These are phyloP conservation scores for Pythium volutum DNA, from an alignment of 352 stramenopile species.

Conservation along the genomic window DNA sequence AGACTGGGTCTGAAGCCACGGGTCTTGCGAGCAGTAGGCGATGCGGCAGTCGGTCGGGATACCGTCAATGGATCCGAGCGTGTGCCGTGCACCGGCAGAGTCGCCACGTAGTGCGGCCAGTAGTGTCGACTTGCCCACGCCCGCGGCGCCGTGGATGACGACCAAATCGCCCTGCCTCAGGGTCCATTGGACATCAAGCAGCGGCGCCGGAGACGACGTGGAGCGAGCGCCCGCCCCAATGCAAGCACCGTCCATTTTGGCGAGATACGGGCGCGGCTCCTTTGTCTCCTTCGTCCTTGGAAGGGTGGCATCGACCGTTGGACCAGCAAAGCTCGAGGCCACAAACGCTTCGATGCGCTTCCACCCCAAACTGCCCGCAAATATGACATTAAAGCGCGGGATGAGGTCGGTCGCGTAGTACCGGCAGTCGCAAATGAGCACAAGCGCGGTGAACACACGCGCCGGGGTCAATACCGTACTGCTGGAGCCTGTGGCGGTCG, in stretches of 20 bases:
- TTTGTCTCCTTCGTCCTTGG: too few relatives aligned
- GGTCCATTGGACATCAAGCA: not conserved
- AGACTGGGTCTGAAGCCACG: constrained; percentile 91
- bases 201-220: not conserved
- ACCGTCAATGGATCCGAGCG: not conserved
- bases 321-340: too few relatives aligned
- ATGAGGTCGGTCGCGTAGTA: too few relatives aligned
- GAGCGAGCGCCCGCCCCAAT: not conserved
- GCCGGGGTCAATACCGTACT: not conserved
- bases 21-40: constrained; percentile 62
- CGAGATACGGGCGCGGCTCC: not conserved
- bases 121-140: constrained; percentile 9
- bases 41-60: constrained; percentile 5
- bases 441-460: not conserved
- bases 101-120: constrained; percentile 4
- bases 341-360: too few relatives aligned
- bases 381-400: too few relatives aligned
- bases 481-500: not conserved
- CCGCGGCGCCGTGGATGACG: constrained; percentile 7
- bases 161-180: constrained; percentile 2
- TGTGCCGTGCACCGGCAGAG: too few relatives aligned
- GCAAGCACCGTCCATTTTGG: not conserved
- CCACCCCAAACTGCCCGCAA: too few relatives aligned
- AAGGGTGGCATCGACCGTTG: too few relatives aligned
- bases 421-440: not conserved